These are phyloP conservation scores for Sugiyamaella smithiae DNA, from an alignment of 805 yeast genomes.

Conservation along the genomic window DNA sequence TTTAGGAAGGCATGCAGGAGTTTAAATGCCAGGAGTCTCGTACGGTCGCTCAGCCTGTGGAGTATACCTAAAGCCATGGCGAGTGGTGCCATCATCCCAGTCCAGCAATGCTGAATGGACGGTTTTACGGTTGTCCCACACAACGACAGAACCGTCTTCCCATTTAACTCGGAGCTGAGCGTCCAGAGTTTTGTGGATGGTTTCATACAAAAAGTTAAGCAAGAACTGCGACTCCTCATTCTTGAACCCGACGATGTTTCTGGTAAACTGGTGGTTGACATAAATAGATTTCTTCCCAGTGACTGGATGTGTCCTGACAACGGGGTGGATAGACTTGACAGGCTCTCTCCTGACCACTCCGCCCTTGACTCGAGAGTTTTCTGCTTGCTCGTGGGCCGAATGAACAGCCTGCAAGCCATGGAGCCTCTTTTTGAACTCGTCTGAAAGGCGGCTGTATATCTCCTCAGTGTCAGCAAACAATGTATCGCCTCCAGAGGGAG, in stretches of 20 bases:
- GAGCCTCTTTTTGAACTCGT: conserved; percentile 56
- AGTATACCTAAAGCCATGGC: conserved; percentile 76
- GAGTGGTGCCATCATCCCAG: conserved; percentile 47
- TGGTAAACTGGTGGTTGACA: conserved; percentile 55
- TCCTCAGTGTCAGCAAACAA: conserved; percentile 67
- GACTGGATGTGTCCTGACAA: conserved; percentile 60
- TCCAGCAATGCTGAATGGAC: conserved; percentile 68
- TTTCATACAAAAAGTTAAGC: conserved; percentile 48
- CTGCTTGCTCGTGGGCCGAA: conserved; percentile 54
- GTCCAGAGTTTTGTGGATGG: conserved; percentile 52
- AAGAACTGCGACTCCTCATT: conserved; percentile 56
- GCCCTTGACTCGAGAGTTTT: conserved; percentile 35
- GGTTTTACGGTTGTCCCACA: conserved; percentile 76
- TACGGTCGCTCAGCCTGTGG: conserved; percentile 64
- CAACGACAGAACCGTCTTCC: conserved; percentile 67
- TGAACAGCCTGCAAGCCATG: conserved; percentile 63
- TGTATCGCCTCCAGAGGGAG: conserved; percentile 74
- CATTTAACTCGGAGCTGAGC: conserved; percentile 68
- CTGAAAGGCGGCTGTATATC: conserved; percentile 70
- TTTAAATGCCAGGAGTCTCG: conserved; percentile 4
- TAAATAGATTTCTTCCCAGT: conserved; percentile 56
- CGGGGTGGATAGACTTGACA: conserved; percentile 53
- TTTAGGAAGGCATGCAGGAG: background rate
- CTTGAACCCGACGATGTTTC: conserved; percentile 63
- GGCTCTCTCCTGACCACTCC: conserved; percentile 45